phyloP scores from a whole-genome alignment of 305 asterid species.

The Fraxinus greggii region DNA sequence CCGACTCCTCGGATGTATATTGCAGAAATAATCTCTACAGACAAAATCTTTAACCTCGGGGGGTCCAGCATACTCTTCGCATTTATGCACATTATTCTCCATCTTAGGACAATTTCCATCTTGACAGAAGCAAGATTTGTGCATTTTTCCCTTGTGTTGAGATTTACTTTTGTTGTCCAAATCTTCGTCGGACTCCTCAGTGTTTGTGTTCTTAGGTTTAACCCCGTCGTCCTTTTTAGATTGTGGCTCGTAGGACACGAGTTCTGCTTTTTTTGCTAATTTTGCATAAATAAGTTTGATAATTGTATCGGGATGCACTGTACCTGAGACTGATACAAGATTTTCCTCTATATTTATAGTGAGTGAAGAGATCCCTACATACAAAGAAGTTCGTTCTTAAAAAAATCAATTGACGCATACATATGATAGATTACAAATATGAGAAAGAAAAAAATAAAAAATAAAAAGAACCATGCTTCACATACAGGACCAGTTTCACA shows the following conservation, averaged over 20 bases:
- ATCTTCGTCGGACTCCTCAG: not conserved
- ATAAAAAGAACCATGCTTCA: no score
- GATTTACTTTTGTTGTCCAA: not conserved
- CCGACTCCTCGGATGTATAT: conserved; percentile 24
- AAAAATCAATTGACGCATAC: not conserved
- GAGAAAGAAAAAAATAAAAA: no score
- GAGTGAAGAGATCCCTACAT: conserved; percentile 36
- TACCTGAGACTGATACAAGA: conserved; percentile 35
- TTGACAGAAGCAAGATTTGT: conserved; percentile 15
- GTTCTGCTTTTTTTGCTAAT: conserved; percentile 36
- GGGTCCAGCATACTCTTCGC: conserved; percentile 24
- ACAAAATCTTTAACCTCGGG: conserved; percentile 3
- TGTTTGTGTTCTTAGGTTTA: not conserved
- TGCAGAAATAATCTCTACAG: conserved; percentile 23
- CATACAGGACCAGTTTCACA: no score
- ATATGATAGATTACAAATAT: no score
- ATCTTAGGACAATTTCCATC: conserved; percentile 10
- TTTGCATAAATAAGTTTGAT: conserved; percentile 20
- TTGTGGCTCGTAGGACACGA: conserved; percentile 18
- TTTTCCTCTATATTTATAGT: conserved; percentile 24
- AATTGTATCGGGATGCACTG: conserved; percentile 31
- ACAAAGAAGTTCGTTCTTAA: no score
- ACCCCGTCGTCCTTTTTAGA: not conserved
- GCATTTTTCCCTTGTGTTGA: not conserved
- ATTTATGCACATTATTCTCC: conserved; percentile 26